phyloP scores from a whole-genome alignment of 75 land plant species.

The Cupressus sempervirens region DNA sequence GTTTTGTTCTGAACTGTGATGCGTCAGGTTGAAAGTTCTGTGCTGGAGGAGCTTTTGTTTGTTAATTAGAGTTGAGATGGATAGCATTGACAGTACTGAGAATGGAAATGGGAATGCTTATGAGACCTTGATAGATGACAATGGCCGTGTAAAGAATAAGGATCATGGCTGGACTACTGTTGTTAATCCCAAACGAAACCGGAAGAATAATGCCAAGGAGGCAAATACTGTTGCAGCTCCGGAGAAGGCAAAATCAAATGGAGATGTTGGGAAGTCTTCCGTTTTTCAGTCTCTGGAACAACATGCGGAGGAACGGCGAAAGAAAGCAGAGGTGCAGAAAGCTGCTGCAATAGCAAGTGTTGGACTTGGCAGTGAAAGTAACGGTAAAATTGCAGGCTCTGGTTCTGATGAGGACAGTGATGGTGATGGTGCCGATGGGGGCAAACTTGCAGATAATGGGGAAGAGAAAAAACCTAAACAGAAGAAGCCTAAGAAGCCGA shows the following conservation, averaged over 20 bases:
- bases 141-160: not conserved
- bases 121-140: not conserved
- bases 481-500: conserved; percentile 94
- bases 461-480: conserved; percentile 55
- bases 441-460: conserved; percentile 3
- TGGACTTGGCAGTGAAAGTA: conserved; percentile 12
- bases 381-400: not conserved
- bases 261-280: conserved; percentile 15
- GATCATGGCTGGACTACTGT: conserved; percentile 85
- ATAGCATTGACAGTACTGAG: not conserved
- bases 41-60: not conserved
- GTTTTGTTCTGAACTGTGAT: not conserved
- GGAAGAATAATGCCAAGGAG: conserved; percentile 21
- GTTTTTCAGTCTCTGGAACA: conserved; percentile 63
- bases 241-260: not conserved
- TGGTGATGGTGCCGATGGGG: conserved; percentile 15
- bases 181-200: conserved; percentile 54
- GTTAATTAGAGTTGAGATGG: not conserved
- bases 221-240: conserved; percentile 6
- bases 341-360: conserved; percentile 18
- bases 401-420: conserved; percentile 41
- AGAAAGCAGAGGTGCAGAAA: conserved; percentile 26
- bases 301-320: conserved; percentile 57
- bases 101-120: not conserved
- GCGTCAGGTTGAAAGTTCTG: not conserved